Evolutionary conservation across 306 rosid genomes (phyloP).

Genomic region (cucumber (Cucumis sativus)): Cucumber_9930_V3 NC_026660.2:14519501-14520000

Average conservation of each 20-base stretch:
- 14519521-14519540: neutral
- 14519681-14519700: neutral
- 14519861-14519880: no score
- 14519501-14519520: neutral
- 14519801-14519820: neutral
- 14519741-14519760: neutral
- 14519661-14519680: neutral
- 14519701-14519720: neutral
- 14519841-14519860: neutral
- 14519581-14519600: neutral
- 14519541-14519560: neutral
- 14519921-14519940: slow-evolving; percentile 1
- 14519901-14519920: neutral
- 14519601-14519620: neutral
- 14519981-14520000: slow-evolving; percentile 47
- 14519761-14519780: neutral
- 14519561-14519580: neutral
- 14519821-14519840: neutral
- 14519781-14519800: neutral
- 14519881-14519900: neutral
- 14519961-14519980: slow-evolving; percentile 77
- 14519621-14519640: neutral
- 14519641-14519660: neutral
- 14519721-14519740: neutral
- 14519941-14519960: slow-evolving; percentile 46